phyloP scores from a whole-genome alignment of 2,329 filamentous ascomycete genomes.

The Fusarium sp. region DNA sequence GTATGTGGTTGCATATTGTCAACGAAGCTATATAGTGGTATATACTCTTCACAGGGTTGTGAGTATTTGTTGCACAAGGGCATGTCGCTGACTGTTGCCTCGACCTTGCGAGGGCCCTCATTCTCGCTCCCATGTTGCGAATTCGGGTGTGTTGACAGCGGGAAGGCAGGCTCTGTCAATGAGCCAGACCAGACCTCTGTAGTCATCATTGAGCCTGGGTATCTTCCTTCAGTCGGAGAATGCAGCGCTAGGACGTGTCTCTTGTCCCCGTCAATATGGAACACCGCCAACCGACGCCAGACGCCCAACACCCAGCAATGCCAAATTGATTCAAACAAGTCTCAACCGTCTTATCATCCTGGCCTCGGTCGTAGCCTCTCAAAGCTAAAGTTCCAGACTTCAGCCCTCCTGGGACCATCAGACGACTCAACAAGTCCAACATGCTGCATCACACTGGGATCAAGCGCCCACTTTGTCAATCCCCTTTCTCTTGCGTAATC shows the following conservation, averaged over 20 bases:
- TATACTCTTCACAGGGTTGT: not conserved
- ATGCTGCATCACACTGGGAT: conserved; percentile 54
- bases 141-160: not conserved
- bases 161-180: not conserved
- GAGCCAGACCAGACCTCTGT: fast-evolving
- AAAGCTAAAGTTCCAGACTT: conserved; percentile 55
- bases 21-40: not conserved
- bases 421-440: conserved; percentile 50
- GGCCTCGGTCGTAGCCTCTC: conserved; percentile 34
- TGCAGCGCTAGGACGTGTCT: not conserved
- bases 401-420: conserved; percentile 42
- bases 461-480: conserved; percentile 52
- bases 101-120: not conserved
- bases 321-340: not conserved
- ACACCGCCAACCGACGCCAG: not conserved
- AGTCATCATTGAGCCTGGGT: not conserved
- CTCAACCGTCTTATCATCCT: not conserved
- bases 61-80: not conserved
- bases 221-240: not conserved
- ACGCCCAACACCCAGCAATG: not conserved
- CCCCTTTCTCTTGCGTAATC: conserved; percentile 47
- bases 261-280: not conserved
- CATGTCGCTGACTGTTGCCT: not conserved
- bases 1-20: not conserved
- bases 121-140: not conserved